Evolutionary conservation across 2,329 filamentous ascomycete species (phyloP), one percentile per base, ranked within the genome.

Genomic region (Microdochium paspali): DNA sequence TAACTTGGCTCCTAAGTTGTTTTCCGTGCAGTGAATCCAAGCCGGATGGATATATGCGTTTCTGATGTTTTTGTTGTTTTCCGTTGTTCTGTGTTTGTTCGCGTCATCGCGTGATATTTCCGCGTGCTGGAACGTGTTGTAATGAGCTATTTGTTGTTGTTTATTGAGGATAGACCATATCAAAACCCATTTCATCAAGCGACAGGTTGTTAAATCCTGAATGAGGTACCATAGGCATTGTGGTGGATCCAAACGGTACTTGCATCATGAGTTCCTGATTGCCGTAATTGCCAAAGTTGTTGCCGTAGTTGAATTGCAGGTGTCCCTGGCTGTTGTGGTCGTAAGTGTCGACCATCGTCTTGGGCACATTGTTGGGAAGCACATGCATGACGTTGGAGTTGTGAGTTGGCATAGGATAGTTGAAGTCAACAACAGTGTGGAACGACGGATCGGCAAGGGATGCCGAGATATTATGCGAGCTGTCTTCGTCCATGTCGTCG

Each of bases 401-500:
- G n/a, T 40, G 35, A 18, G 15, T 40, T 20, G 35, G 35, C 35
- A 40, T 40, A 3, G 15, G 35, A 20, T 40, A 40, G 35, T 40
- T 40, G 35, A 18, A 40, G 35, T 40, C 35, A 20, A 40, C 13
- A 20, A 40, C 35, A 4, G 35, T 21, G 35, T 21, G 35, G 35
- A 40, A 40, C 15, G 15, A 20, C 4, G 15, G 35, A 21, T 40
- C 35, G 5, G 35, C 9, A 20, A 40, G 13, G 23, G 35, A 18
- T 15, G 6, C 18, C 23, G 15, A 15, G 6, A 40, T 21, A 20
- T 40, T 40, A 24, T 15, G 21, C n/a, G 42, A 60, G 13, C 68
- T 56, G 7, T 63, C 66, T 15, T 65, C 63, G n/a, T 69, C 66
- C 21, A 65, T 67, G 32, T 65, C 64, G 2, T 70, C 68, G 20